Evolutionary conservation across 495 filamentous ascomycete genomes (phyloP).

Genomic region (Choiromyces venosus): DNA sequence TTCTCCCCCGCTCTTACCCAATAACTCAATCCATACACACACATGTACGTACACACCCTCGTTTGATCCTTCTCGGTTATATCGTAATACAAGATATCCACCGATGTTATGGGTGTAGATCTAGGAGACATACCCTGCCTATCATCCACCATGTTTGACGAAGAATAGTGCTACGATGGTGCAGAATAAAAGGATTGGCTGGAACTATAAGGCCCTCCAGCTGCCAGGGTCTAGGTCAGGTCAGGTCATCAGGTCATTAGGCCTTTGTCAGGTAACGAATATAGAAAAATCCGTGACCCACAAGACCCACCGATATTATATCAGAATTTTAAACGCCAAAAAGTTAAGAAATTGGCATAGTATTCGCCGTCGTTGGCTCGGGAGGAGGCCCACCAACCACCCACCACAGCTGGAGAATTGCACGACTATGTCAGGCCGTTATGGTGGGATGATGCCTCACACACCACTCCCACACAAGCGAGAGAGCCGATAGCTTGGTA

Average conservation of each 20-base stretch:
- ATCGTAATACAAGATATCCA: background rate
- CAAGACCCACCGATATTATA: background rate
- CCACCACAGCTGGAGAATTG: background rate
- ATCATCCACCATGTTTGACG: background rate
- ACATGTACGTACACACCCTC: background rate
- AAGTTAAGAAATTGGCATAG: background rate
- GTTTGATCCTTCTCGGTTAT: background rate
- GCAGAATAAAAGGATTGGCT: background rate
- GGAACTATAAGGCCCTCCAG: background rate
- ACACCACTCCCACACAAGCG: slow-evolving; percentile 16
- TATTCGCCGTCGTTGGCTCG: background rate
- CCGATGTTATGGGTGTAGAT: background rate
- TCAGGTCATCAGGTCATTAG: background rate
- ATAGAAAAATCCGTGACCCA: background rate
- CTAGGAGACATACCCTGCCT: background rate
- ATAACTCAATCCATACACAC: background rate
- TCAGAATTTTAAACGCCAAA: background rate
- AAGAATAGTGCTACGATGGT: background rate
- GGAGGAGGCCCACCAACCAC: background rate
- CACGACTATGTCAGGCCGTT: background rate
- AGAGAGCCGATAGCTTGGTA: slow-evolving; percentile 28
- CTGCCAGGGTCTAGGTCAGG: background rate
- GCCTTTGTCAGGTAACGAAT: background rate
- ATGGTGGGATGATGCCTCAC: background rate
- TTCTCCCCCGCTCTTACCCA: background rate